These are phyloP conservation scores for Globisporangium splendens DNA, from an alignment of 352 stramenopile species.

Conservation along the genomic window DNA sequence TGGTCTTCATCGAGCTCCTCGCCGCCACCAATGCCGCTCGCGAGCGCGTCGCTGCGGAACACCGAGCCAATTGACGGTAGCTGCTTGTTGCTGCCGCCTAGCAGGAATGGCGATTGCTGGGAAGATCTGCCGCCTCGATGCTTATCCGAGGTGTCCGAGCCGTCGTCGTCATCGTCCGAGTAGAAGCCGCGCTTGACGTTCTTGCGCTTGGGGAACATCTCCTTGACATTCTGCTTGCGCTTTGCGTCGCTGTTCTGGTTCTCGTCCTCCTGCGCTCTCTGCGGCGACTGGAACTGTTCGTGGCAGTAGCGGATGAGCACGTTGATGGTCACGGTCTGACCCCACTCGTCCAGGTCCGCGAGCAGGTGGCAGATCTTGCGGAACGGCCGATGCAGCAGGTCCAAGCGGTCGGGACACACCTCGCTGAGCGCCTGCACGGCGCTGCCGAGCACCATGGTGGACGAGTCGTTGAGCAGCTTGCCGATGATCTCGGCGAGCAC, in stretches of 20 bases:
- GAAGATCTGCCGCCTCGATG: slow-evolving; percentile 8
- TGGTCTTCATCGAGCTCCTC: slow-evolving; percentile 96
- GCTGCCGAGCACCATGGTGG: slow-evolving; percentile 97
- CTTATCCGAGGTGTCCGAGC: slow-evolving; percentile 45
- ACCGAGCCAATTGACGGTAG: slow-evolving; percentile 73
- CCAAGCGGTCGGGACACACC: slow-evolving; percentile 93
- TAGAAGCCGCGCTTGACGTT: slow-evolving; percentile 92
- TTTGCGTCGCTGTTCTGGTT: neutral
- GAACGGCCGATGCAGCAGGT: slow-evolving; percentile 94
- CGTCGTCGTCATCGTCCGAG: slow-evolving; percentile 95
- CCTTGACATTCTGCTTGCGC: slow-evolving; percentile 35
- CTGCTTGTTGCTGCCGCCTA: slow-evolving; percentile 33
- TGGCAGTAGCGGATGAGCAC: slow-evolving; percentile 95
- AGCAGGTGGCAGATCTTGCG: slow-evolving; percentile 97
- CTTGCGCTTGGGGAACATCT: slow-evolving; percentile 62
- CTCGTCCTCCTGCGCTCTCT: slow-evolving; percentile 30
- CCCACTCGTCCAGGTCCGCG: slow-evolving; percentile 99
- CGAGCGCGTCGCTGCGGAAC: slow-evolving; percentile 65
- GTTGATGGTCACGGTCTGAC: slow-evolving; percentile 94
- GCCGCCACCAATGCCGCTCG: slow-evolving; percentile 57
- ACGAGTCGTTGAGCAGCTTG: slow-evolving; percentile 91
- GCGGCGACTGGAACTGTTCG: slow-evolving; percentile 92
- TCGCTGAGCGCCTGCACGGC: slow-evolving; percentile 94
- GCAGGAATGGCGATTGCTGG: slow-evolving; percentile 43
- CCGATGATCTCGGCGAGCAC: slow-evolving; percentile 92